Percentiles rank a stretch among this genome's conserved stretches.
Evolutionary conservation across 805 yeast genomes (phyloP).

Genomic region (Monosporozyma yasuniensis): DNA sequence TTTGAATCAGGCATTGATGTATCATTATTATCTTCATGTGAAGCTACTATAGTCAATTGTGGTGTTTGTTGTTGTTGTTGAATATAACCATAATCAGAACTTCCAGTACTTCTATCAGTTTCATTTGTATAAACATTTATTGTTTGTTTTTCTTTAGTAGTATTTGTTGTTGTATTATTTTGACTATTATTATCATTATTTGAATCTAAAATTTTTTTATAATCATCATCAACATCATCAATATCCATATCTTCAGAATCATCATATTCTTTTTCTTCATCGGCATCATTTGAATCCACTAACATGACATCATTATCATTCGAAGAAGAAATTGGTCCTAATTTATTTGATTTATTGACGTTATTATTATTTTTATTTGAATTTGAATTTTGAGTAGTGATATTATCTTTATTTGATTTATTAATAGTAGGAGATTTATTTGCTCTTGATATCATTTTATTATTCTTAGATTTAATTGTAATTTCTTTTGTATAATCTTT

Average conservation of each 20-base stretch:
- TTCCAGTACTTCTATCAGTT: conserved; percentile 24
- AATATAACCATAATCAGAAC: conserved; percentile 10
- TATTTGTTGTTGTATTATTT: conserved; percentile 3
- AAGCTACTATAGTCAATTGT: neutral
- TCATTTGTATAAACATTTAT: conserved; percentile 21
- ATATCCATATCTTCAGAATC: conserved; percentile 1
- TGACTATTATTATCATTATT: conserved; percentile 13
- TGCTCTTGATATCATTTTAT: neutral
- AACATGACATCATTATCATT: neutral
- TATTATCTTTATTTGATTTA: neutral
- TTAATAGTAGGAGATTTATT: neutral
- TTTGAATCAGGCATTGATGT: neutral
- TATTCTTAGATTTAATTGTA: conserved; percentile 2
- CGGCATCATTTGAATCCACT: neutral
- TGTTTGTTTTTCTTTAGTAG: conserved; percentile 15
- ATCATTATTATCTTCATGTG: conserved; percentile 1
- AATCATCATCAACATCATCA: conserved; percentile 1
- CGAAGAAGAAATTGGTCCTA: neutral
- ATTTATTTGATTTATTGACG: neutral
- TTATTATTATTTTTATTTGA: neutral
- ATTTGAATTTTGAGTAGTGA: neutral
- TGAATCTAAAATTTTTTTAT: conserved; percentile 9
- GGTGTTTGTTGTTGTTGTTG: conserved; percentile 8
- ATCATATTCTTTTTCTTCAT: conserved; percentile 4
- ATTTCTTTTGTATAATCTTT: neutral